A percentile compares a stretch with the other conserved stretches of the same genome.
Evolutionary conservation across 2,329 filamentous ascomycete species (phyloP).

Genomic region (Tolypocladium pustulatum): DNA sequence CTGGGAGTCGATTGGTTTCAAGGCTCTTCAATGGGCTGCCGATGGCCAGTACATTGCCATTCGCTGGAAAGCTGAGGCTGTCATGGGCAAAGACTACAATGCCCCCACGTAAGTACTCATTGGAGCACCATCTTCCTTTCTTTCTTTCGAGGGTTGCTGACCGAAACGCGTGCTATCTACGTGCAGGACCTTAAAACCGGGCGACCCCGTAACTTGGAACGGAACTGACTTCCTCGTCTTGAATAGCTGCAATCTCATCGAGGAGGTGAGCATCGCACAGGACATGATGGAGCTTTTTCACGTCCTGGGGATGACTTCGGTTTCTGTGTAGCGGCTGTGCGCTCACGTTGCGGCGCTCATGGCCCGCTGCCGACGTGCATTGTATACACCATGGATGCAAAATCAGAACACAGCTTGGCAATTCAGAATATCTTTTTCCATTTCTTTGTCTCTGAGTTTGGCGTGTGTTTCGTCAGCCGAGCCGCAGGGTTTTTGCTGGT

Average conservation of each 20-base stretch:
- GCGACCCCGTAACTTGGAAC: constrained; percentile 3
- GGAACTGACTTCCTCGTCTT: constrained; percentile 5
- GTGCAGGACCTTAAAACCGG: background rate
- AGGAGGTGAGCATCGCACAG: constrained; percentile 2
- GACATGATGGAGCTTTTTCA: constrained; percentile 1
- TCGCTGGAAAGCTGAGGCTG: constrained; percentile 4
- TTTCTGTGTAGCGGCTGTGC: background rate
- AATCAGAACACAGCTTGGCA: background rate
- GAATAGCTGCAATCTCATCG: background rate
- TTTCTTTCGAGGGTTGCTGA: background rate
- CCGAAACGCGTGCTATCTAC: background rate
- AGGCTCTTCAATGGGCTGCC: constrained; percentile 3
- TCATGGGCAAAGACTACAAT: constrained; percentile 3
- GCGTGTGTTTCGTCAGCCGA: background rate
- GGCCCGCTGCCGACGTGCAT: background rate
- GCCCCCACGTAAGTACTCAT: constrained; percentile 1
- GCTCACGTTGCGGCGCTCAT: background rate
- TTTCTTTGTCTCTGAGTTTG: background rate
- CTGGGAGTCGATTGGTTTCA: constrained; percentile 3
- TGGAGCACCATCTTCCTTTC: no score
- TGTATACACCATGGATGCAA: background rate
- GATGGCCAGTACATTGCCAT: constrained; percentile 1
- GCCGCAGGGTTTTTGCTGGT: background rate
- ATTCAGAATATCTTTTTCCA: background rate
- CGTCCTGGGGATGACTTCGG: background rate